Evolutionary conservation across 1,284 basidiomycete species (phyloP).

Genomic region (Wolfiporia cocos): DNA sequence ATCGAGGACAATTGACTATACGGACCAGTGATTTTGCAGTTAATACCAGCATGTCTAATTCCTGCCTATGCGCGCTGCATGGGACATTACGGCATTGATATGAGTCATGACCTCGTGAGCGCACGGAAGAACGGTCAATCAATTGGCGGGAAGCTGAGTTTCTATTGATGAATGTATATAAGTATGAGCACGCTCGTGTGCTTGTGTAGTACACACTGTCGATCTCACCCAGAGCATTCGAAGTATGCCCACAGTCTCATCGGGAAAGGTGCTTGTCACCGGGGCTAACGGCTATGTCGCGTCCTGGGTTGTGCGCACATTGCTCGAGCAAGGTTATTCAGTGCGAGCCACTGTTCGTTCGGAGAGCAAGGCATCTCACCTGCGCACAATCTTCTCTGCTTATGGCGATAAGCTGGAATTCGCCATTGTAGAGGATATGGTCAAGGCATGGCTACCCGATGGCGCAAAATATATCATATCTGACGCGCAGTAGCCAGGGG

Average conservation of each 20-base stretch:
- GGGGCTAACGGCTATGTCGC: conserved; percentile 39
- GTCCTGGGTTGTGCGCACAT: conserved; percentile 30
- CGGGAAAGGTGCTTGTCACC: conserved; percentile 31
- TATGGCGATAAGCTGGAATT: conserved; percentile 41
- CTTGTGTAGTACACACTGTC: too few relatives aligned
- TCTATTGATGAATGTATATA: too few relatives aligned
- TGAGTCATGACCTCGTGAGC: too few relatives aligned
- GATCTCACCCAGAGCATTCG: too few relatives aligned
- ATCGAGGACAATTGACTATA: too few relatives aligned
- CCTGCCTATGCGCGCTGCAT: too few relatives aligned
- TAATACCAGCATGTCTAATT: too few relatives aligned
- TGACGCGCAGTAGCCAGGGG: conserved; percentile 22
- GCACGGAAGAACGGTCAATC: too few relatives aligned
- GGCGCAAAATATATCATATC: neutral
- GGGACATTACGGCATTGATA: too few relatives aligned
- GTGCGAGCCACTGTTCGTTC: conserved; percentile 56
- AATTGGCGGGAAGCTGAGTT: too few relatives aligned
- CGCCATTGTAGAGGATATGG: conserved; percentile 52
- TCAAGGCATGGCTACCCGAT: conserved; percentile 8
- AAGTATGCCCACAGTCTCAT: conserved; percentile 26
- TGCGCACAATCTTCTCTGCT: conserved; percentile 39
- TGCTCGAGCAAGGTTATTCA: conserved; percentile 37
- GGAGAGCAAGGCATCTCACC: conserved; percentile 41
- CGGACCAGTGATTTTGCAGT: too few relatives aligned
- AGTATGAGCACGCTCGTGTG: too few relatives aligned